Percentiles rank a stretch among this genome's conserved stretches.
phyloP scores from a whole-genome alignment of 441 rosid species.

The Codiaeum variegatum region DNA sequence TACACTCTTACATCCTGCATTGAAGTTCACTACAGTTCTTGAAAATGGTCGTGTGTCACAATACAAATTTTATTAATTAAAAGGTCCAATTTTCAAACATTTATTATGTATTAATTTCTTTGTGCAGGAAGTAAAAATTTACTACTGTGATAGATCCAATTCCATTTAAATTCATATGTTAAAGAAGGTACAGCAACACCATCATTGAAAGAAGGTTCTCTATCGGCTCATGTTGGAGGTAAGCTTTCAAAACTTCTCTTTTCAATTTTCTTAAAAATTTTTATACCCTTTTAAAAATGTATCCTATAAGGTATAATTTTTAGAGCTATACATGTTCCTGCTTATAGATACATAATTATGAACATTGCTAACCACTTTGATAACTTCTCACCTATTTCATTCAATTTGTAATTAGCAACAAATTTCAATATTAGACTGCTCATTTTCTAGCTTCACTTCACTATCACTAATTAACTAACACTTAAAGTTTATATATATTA shows the following conservation, averaged over 20 bases:
- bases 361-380: conserved; percentile 53
- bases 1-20: conserved; percentile 89
- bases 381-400: conserved; percentile 65
- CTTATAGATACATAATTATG: conserved; percentile 72
- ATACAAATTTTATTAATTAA: not conserved
- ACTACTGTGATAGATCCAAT: no score
- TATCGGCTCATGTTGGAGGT: conserved; percentile 79
- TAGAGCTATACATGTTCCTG: conserved; percentile 65
- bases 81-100: no score
- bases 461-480: no score
- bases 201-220: conserved; percentile 61
- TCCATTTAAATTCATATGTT: conserved; percentile 24
- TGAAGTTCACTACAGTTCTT: conserved; percentile 82
- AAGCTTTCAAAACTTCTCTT: conserved; percentile 20
- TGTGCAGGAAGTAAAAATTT: no score
- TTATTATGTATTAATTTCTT: no score
- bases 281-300: no score
- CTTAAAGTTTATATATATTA: no score
- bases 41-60: conserved; percentile 74
- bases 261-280: no score
- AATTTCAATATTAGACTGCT: no score
- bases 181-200: conserved; percentile 71
- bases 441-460: no score
- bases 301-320: no score
- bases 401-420: no score